These are phyloP conservation scores for Rhinocladiella similis DNA, from an alignment of 2,329 filamentous ascomycete species.

Conservation along the genomic window DNA sequence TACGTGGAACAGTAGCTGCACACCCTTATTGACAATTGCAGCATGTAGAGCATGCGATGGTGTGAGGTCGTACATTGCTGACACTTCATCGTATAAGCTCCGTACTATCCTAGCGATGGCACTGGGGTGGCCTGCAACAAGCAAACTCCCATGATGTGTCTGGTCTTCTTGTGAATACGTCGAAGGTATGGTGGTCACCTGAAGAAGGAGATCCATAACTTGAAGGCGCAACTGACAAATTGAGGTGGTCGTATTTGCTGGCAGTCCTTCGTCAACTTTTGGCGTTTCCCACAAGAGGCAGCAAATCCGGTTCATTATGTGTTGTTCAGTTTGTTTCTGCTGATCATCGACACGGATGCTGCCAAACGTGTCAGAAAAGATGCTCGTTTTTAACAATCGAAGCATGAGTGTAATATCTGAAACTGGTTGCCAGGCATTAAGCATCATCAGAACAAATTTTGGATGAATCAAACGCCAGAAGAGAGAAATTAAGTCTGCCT, in stretches of 20 bases:
- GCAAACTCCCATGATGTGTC: slow-evolving; percentile 56
- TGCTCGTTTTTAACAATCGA: slow-evolving; percentile 56
- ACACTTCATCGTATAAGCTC: slow-evolving; percentile 72
- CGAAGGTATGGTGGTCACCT: no score
- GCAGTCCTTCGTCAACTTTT: slow-evolving; percentile 44
- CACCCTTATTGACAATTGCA: slow-evolving; percentile 58
- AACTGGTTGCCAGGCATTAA: slow-evolving; percentile 59
- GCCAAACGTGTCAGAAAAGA: slow-evolving; percentile 55
- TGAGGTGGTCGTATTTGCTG: slow-evolving; percentile 38
- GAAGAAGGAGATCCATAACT: slow-evolving; percentile 42
- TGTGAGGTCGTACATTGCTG: slow-evolving; percentile 56
- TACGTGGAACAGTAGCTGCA: slow-evolving; percentile 62
- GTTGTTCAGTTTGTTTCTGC: slow-evolving; percentile 44
- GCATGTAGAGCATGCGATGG: slow-evolving; percentile 49
- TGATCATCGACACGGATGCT: slow-evolving; percentile 47
- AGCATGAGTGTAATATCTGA: slow-evolving; percentile 56
- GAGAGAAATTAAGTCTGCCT: slow-evolving; percentile 37
- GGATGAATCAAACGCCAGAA: slow-evolving; percentile 61
- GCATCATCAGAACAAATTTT: slow-evolving; percentile 59
- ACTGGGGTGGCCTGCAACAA: slow-evolving; percentile 67
- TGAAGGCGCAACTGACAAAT: slow-evolving; percentile 41
- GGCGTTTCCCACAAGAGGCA: slow-evolving; percentile 58
- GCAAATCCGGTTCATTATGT: slow-evolving; percentile 58
- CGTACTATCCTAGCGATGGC: slow-evolving; percentile 74
- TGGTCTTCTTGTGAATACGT: slow-evolving; percentile 56